Base-by-base conservation (phyloP, 768 basidiomycete genomes). In the Boletus edulis region DNA sequence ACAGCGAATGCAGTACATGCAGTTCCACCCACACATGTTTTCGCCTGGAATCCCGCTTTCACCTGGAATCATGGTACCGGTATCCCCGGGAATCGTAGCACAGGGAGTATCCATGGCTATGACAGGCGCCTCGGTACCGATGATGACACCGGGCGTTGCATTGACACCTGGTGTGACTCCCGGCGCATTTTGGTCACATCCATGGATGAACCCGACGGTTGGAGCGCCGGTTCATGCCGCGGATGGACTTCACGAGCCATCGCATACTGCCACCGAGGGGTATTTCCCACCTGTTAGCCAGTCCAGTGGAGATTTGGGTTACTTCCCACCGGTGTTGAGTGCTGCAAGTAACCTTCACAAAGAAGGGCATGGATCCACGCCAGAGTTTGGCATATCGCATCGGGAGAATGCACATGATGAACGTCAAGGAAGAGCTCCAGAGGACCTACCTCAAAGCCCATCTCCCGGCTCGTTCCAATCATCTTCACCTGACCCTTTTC, bases 171-270 rank as follows among this genome's bases (percentile, higher is more conserved):
- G 83, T 24, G 76, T 82, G 81, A 84, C 82, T 15, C 88, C 89
- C 29, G 87, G 85, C 14, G 82, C 83, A 38, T 88, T 87, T 70
- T 93, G 84, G 84, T 46, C 81, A 72, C 59, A 83, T 79, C 72
- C 78, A 43, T 75, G 72, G 67, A 75, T 83, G 51, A 85, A 85
- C 57, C 74, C 83, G n/a, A 77, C 82, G 11, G 81, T 83, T 2
- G 86, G 85, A 40, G 85, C 83, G 27, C 86, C 84, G 0, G 75
- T 80, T 27, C 77, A 76, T 15, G 54, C 51, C 27, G 52, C 48
- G 39, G 55, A 67, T 46, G 67, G 55, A 49, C 40, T 42, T 3
- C 27, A 56, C 12, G 62, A 60, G 8, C 52, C 45, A 32, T 48
- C 55, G 13, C 46, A 54, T 52, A 40, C 34, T 34, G 58, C 49